Base-by-base conservation (phyloP, 305 asterid genomes). In the Rubia occidens region DNA sequence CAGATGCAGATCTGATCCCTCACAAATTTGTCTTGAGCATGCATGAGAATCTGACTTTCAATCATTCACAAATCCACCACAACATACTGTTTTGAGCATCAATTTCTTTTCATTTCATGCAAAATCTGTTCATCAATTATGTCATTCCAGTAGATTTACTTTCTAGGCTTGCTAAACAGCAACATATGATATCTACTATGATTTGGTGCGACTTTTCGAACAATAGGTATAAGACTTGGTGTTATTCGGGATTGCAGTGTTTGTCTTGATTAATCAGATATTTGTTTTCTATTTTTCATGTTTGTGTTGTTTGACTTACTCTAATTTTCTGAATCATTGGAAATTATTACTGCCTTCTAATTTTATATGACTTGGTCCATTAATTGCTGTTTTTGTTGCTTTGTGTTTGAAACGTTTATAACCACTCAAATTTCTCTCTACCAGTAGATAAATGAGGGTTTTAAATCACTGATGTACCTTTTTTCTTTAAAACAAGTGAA, bases 11-110 rank as follows among this genome's bases (percentile, higher is more conserved):
- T 29, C 32, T 2, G 32, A 29, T 29, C 32, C 39, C 49, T 2
- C 49, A 8, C 47, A 8, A 62, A 15, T 6, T 39, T 37, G 66
- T 37, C 49, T 62, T 62, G 40, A 35, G 49, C 47, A 62, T 13
- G 43, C 44, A 66, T 66, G 70, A 44, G 69, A 44, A 49, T 65
- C 51, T 53, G 35, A 11, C 56, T 26, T 20, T 15, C 11, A 65
- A 35, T 64, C 13, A 51, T 45, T 24, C 24, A 59, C 40, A 1
- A 54, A 18, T 17, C 24, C 20, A 53, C 51, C 53, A 29, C 32
- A 8, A 37, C 0, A 58, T 68, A 0, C 1, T 53, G 47, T 11
- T 11, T 67, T 17, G 8, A 37, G 11, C 61, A 67, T 47, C n/a
- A 4, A 29, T 18, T 66, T 49, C 14, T 8, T 66, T 51, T n/a